These are phyloP conservation scores for Malassezia japonica DNA, from an alignment of 1,284 basidiomycete genomes.

Conservation along the genomic window DNA sequence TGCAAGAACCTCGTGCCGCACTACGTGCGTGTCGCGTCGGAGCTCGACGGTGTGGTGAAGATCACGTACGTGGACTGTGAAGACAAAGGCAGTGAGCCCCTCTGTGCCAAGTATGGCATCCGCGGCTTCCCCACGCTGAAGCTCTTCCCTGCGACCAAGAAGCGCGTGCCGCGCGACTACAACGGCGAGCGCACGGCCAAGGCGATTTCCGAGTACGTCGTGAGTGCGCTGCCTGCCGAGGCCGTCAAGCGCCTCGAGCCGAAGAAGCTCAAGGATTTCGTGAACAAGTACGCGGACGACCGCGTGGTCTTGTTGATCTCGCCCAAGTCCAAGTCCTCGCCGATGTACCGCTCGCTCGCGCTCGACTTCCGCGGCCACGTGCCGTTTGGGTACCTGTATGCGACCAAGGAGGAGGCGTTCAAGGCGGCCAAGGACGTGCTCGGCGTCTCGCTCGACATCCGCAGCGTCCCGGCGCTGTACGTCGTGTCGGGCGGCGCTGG, in stretches of 20 bases:
- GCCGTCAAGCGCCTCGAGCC: slow-evolving; percentile 57
- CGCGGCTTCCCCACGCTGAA: slow-evolving; percentile 83
- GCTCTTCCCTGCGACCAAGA: slow-evolving; percentile 53
- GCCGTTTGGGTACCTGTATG: slow-evolving; percentile 35
- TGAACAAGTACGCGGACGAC: slow-evolving; percentile 15
- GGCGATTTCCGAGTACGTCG: slow-evolving; percentile 67
- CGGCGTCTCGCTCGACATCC: slow-evolving; percentile 27
- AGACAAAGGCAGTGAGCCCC: slow-evolving; percentile 64
- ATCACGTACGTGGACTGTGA: slow-evolving; percentile 88
- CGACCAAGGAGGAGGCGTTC: slow-evolving; percentile 27
- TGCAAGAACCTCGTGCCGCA: slow-evolving; percentile 79
- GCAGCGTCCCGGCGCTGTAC: slow-evolving; percentile 31
- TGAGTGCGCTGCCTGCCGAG: slow-evolving; percentile 61
- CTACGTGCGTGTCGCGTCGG: slow-evolving; percentile 68
- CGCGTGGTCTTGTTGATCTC: slow-evolving; percentile 43
- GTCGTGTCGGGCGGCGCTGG: slow-evolving; percentile 22
- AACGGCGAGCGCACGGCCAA: slow-evolving; percentile 65
- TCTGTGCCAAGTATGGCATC: slow-evolving; percentile 75
- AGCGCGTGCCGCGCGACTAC: slow-evolving; percentile 61
- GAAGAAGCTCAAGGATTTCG: slow-evolving; percentile 50
- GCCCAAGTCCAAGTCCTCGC: slow-evolving; percentile 34
- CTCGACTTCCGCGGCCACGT: slow-evolving; percentile 38
- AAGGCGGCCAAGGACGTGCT: slow-evolving; percentile 25
- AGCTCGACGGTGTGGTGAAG: slow-evolving; percentile 71
- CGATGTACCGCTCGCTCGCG: slow-evolving; percentile 43